A percentile compares a stretch with the other conserved stretches of the same genome.
phyloP scores from a whole-genome alignment of 2,329 filamentous ascomycete genomes.

The Talaromyces atroroseus region DNA sequence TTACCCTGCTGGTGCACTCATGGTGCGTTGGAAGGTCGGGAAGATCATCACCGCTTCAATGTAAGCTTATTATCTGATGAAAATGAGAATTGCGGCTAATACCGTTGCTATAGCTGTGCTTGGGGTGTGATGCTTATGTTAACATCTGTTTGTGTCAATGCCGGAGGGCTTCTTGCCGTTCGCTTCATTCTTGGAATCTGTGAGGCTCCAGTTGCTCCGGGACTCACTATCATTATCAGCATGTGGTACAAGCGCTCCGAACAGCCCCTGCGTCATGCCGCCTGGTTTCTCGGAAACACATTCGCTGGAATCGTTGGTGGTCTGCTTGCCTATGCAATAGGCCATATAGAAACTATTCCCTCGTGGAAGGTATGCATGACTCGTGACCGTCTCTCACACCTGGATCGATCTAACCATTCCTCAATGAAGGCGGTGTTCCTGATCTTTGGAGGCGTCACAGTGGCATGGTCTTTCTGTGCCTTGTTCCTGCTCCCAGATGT shows the following conservation, averaged over 20 bases:
- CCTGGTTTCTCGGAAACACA: slow-evolving; percentile 3
- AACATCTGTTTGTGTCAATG: slow-evolving; percentile 23
- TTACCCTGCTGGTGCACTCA: too few species aligned
- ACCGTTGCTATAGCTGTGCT: not conserved
- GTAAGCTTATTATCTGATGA: too few species aligned
- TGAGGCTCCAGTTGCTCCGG: slow-evolving; percentile 46
- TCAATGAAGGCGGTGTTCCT: not conserved
- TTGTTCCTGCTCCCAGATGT: slow-evolving; percentile 26
- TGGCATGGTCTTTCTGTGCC: not conserved
- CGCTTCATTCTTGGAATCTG: slow-evolving; percentile 51
- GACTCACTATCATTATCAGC: slow-evolving; percentile 41
- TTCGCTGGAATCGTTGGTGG: slow-evolving; percentile 47
- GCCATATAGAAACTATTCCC: not conserved
- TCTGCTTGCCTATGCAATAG: slow-evolving; percentile 48
- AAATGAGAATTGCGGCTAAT: not conserved
- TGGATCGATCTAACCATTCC: not conserved
- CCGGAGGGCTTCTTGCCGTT: slow-evolving; percentile 41
- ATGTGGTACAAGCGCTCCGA: slow-evolving; percentile 49
- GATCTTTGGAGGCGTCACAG: not conserved
- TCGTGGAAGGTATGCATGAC: not conserved
- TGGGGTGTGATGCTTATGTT: too few species aligned
- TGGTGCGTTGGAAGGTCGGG: not conserved
- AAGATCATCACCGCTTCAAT: not conserved
- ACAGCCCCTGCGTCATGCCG: slow-evolving; percentile 42
- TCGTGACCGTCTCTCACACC: not conserved